phyloP scores from a whole-genome alignment of 768 basidiomycete genomes.

The Rhodotorula sphaerocarpa region DNA sequence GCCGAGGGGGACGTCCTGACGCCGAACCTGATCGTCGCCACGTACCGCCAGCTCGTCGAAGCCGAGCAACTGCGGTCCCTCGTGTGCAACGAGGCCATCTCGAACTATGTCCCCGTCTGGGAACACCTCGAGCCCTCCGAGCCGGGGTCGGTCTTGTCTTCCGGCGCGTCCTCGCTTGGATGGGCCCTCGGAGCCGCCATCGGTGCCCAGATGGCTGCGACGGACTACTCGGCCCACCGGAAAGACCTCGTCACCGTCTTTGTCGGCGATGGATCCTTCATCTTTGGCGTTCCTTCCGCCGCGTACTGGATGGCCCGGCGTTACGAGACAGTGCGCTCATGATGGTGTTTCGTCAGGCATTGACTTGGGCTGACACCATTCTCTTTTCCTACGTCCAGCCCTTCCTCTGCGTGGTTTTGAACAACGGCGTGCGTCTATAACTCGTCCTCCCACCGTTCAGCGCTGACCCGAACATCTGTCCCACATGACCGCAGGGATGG shows the following conservation, averaged over 20 bases:
- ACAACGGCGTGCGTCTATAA: conserved; percentile 66
- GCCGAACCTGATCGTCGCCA: conserved; percentile 51
- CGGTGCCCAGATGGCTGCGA: conserved; percentile 52
- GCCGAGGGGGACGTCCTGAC: conserved; percentile 41
- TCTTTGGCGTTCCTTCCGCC: conserved; percentile 60
- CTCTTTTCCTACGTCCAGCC: conserved; percentile 47
- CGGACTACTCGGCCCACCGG: conserved; percentile 31
- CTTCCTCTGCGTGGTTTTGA: conserved; percentile 61
- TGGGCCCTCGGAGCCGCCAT: conserved; percentile 62
- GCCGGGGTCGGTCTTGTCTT: conserved; percentile 48
- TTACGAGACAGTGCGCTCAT: conserved; percentile 56
- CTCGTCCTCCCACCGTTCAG: conserved; percentile 22
- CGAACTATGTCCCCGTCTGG: conserved; percentile 53
- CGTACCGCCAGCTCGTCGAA: conserved; percentile 12
- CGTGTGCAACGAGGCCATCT: conserved; percentile 59
- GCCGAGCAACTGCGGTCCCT: conserved; percentile 44
- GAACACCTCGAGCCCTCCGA: conserved; percentile 52
- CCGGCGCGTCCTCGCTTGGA: conserved; percentile 61
- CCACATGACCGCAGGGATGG: conserved; percentile 8
- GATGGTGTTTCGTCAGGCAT: not conserved
- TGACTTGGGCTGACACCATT: too few species aligned
- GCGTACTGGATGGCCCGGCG: conserved; percentile 66
- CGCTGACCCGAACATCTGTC: not conserved
- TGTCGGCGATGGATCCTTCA: conserved; percentile 62
- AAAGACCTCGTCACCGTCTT: conserved; percentile 56